These are phyloP conservation scores for Aspergillus sergii DNA, from an alignment of 2,329 filamentous ascomycete genomes.

Conservation along the genomic window DNA sequence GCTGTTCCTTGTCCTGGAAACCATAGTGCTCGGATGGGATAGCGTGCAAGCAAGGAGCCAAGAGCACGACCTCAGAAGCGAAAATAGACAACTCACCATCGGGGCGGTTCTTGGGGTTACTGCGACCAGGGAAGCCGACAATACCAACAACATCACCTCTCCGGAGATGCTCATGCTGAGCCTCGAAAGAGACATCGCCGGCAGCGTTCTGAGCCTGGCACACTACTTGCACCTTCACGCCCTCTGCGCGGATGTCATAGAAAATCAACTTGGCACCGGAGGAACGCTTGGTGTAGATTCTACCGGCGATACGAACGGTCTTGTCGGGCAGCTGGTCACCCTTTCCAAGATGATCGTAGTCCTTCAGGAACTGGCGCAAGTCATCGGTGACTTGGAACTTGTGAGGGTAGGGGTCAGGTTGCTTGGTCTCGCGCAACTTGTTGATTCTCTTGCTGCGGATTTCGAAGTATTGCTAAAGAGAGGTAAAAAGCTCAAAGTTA, in stretches of 20 bases:
- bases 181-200: slow-evolving; percentile 72
- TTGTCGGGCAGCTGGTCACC: slow-evolving; percentile 79
- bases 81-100: slow-evolving; percentile 95
- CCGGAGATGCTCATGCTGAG: slow-evolving; percentile 86
- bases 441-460: slow-evolving; percentile 84
- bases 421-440: slow-evolving; percentile 71
- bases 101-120: slow-evolving; percentile 82
- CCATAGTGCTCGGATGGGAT: slow-evolving; percentile 85
- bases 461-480: slow-evolving; percentile 82
- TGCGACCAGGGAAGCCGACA: slow-evolving; percentile 80
- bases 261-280: slow-evolving; percentile 85
- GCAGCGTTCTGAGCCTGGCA: slow-evolving; percentile 80
- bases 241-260: slow-evolving; percentile 80
- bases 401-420: slow-evolving; percentile 89
- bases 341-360: slow-evolving; percentile 78
- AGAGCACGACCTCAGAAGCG: slow-evolving; percentile 78
- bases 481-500: background rate
- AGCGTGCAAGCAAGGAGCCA: slow-evolving; percentile 89
- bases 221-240: slow-evolving; percentile 84
- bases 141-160: slow-evolving; percentile 93
- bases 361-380: slow-evolving; percentile 74
- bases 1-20: slow-evolving; percentile 92
- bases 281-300: slow-evolving; percentile 85
- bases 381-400: slow-evolving; percentile 87
- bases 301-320: slow-evolving; percentile 74